A percentile compares a stretch with the other conserved stretches of the same genome.
phyloP scores from a whole-genome alignment of 2,329 filamentous ascomycete species.

The Pseudocercospora cruenta region DNA sequence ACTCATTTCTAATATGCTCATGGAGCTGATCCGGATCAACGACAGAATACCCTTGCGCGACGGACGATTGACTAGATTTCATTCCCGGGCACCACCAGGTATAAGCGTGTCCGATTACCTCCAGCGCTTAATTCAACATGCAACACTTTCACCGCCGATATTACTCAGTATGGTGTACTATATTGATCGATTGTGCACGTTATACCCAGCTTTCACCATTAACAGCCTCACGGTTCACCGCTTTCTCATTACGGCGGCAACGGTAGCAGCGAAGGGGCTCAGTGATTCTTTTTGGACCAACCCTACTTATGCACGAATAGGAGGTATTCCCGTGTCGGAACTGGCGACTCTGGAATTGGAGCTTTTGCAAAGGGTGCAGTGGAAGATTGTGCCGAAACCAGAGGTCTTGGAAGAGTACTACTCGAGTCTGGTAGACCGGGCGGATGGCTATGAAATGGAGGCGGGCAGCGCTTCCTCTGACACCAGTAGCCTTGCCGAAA shows the following conservation, averaged over 20 bases:
- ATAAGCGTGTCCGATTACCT: conserved; percentile 96
- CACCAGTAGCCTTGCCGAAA: conserved; percentile 23
- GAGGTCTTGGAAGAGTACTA: conserved; percentile 95
- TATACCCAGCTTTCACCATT: conserved; percentile 94
- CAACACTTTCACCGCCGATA: conserved; percentile 87
- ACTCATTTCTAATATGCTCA: conserved; percentile 91
- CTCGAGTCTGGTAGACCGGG: conserved; percentile 74
- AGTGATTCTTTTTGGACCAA: conserved; percentile 99
- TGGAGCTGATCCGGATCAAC: conserved; percentile 91
- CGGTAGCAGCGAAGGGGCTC: conserved; percentile 91
- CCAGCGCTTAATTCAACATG: conserved; percentile 87
- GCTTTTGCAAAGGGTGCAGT: conserved; percentile 88
- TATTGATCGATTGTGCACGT: conserved; percentile 88
- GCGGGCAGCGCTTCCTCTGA: conserved; percentile 21
- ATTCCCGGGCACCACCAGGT: conserved; percentile 78
- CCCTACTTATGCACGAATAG: conserved; percentile 90
- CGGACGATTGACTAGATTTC: conserved; percentile 88
- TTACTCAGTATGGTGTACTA: conserved; percentile 99
- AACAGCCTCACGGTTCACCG: conserved; percentile 96
- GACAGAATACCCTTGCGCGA: conserved; percentile 83
- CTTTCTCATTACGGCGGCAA: conserved; percentile 93
- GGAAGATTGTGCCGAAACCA: conserved; percentile 94
- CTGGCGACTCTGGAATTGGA: conserved; percentile 90
- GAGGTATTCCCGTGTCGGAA: conserved; percentile 87
- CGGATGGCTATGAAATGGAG: conserved; percentile 61